These are phyloP conservation scores for Pelargonium citronellum DNA, from an alignment of 441 rosid species.

Conservation along the genomic window DNA sequence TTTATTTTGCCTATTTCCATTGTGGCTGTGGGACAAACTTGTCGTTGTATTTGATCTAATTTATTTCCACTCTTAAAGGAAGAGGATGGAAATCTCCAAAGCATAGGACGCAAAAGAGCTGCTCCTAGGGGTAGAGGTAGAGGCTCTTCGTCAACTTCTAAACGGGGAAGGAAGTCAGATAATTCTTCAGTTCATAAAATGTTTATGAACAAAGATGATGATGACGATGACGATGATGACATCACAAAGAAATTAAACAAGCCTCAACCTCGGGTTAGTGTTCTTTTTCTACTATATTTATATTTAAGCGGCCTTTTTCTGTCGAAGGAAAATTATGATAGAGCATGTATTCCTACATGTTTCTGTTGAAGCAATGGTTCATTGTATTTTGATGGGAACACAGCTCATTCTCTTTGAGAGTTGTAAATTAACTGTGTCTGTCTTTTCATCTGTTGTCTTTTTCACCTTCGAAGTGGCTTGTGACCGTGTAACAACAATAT, in stretches of 20 bases:
- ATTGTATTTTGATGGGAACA: not conserved
- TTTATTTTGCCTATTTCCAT: too few species aligned
- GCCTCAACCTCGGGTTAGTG: conserved; percentile 68
- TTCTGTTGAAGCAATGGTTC: too few species aligned
- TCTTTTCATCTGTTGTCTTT: not conserved
- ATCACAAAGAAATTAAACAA: conserved; percentile 44
- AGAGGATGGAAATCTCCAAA: conserved; percentile 34
- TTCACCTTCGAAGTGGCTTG: not conserved
- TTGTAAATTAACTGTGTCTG: not conserved
- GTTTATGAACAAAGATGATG: conserved; percentile 58
- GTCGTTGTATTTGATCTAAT: conserved; percentile 11
- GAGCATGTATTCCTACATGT: not conserved
- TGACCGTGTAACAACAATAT: not conserved
- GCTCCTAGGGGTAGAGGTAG: conserved; percentile 65
- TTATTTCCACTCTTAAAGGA: conserved; percentile 34
- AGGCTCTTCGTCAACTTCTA: conserved; percentile 50
- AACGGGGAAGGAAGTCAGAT: conserved; percentile 67
- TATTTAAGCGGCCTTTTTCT: not conserved
- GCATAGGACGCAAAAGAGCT: conserved; percentile 73
- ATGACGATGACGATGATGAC: conserved; percentile 67
- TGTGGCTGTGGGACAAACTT: too few species aligned
- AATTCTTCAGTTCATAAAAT: conserved; percentile 54
- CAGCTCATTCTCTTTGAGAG: not conserved
- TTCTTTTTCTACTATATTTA: conserved; percentile 8
- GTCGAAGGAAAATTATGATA: not conserved